A percentile compares a stretch with the other conserved stretches of the same genome.
These are phyloP conservation scores for Trypanosomatidae sp. DNA, from an alignment of 208 protist species.

Conservation along the genomic window DNA sequence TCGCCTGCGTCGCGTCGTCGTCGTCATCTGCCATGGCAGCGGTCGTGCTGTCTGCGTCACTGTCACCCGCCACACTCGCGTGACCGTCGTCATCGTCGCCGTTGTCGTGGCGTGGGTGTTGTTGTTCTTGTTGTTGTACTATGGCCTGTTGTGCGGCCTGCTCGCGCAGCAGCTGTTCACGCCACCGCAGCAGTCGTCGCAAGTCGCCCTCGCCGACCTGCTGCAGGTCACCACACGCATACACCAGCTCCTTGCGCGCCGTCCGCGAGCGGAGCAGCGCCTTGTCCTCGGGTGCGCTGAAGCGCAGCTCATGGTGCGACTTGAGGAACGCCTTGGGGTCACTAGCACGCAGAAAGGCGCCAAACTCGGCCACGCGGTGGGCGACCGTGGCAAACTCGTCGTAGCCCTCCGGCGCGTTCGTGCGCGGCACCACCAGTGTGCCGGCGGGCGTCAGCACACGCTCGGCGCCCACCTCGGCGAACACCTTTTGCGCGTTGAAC, in stretches of 20 bases:
- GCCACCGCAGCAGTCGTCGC: constrained; percentile 90
- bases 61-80: constrained; percentile 11
- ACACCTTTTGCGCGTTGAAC: constrained; percentile 94
- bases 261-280: constrained; percentile 49
- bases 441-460: constrained; percentile 66
- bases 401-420: constrained; percentile 82
- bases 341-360: constrained; percentile 83
- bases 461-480: constrained; percentile 88
- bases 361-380: constrained; percentile 57
- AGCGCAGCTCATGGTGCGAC: constrained; percentile 81
- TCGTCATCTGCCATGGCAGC: constrained; percentile 6
- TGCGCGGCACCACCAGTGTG: constrained; percentile 52
- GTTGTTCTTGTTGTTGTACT: not conserved
- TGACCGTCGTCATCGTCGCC: constrained; percentile 9
- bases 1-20: constrained; percentile 18
- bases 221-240: constrained; percentile 87
- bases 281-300: constrained; percentile 74
- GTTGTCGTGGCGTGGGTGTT: constrained; percentile 3
- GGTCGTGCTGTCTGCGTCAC: constrained; percentile 11
- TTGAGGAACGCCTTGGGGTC: constrained; percentile 87
- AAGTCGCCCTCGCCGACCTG: constrained; percentile 92
- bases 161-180: constrained; percentile 70
- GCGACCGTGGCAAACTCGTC: constrained; percentile 82
- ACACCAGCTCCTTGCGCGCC: constrained; percentile 89
- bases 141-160: constrained; percentile 6